Evolutionary conservation across 768 basidiomycete genomes (phyloP).

Genomic region (Termitomyces titanicus): DNA sequence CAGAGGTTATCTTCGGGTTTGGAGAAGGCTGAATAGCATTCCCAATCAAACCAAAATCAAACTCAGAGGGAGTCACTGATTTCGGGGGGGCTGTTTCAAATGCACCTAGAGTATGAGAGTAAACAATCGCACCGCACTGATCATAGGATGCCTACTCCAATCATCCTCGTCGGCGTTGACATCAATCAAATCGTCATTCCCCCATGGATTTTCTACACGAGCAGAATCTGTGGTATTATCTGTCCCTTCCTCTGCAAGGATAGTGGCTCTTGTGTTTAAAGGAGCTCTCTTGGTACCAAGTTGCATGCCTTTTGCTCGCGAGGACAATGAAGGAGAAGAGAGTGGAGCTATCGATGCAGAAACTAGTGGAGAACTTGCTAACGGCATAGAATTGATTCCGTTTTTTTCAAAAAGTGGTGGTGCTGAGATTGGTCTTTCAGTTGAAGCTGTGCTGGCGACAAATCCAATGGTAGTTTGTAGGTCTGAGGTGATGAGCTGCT

Average conservation of each 20-base stretch:
- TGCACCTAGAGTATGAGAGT: slow-evolving; percentile 43
- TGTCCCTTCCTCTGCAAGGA: slow-evolving; percentile 51
- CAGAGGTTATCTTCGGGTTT: slow-evolving; percentile 16
- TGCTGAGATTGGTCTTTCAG: slow-evolving; percentile 41
- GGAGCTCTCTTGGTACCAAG: slow-evolving; percentile 57
- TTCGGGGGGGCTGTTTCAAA: slow-evolving; percentile 58
- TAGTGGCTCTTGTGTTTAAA: slow-evolving; percentile 25
- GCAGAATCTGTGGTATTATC: slow-evolving; percentile 47
- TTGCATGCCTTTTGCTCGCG: slow-evolving; percentile 60
- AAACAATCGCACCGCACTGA: neutral
- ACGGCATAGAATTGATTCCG: slow-evolving; percentile 7
- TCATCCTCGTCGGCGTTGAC: slow-evolving; percentile 91
- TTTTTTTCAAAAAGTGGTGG: slow-evolving; percentile 26
- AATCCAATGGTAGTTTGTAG: slow-evolving; percentile 63
- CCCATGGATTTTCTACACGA: slow-evolving; percentile 59
- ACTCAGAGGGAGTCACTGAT: neutral
- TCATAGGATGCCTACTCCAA: slow-evolving; percentile 69
- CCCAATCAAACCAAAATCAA: neutral
- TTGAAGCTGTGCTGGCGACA: slow-evolving; percentile 14
- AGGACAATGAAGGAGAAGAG: slow-evolving; percentile 16
- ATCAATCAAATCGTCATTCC: slow-evolving; percentile 81
- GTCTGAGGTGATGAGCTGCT: slow-evolving; percentile 68
- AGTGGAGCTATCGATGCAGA: slow-evolving; percentile 7
- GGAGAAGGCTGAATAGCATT: slow-evolving; percentile 3
- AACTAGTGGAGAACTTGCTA: neutral